Conservation (phyloP, 2,329 filamentous ascomycete species). For the Penicillium sp. region DNA sequence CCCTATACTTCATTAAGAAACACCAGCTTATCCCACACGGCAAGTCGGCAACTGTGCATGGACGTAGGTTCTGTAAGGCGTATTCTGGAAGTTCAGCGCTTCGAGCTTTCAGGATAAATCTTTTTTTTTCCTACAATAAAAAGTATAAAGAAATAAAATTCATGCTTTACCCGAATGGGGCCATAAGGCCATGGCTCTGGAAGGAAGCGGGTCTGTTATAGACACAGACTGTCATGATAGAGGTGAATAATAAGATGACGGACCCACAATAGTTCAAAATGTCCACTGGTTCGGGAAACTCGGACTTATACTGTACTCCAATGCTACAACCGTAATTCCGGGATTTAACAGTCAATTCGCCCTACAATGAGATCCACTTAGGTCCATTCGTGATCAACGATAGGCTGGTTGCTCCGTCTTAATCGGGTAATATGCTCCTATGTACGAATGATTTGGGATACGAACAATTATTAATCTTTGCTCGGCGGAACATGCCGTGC, state of each 20-base stretch:
- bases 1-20: not conserved
- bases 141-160: not conserved
- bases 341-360: not conserved
- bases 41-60: not conserved
- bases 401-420: not conserved
- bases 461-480: not conserved
- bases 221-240: constrained; percentile 6
- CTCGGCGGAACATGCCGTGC: constrained; percentile 1
- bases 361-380: not conserved
- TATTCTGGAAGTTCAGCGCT: not conserved
- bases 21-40: not conserved
- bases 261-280: not conserved
- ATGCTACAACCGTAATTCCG: not conserved
- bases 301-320: not conserved
- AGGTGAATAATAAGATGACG: constrained; percentile 6
- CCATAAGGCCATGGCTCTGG: constrained; percentile 13
- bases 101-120: not conserved
- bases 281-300: not conserved
- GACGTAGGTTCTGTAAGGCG: not conserved
- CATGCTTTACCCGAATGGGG: not conserved
- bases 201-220: constrained; percentile 1
- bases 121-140: not conserved
- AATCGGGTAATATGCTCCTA: constrained; percentile 4
- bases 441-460: not conserved
- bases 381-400: not conserved